Evolutionary conservation across 2,329 filamentous ascomycete species (phyloP), one percentile per base, ranked within the genome.

Genomic region (Fusarium bactridioides): DNA sequence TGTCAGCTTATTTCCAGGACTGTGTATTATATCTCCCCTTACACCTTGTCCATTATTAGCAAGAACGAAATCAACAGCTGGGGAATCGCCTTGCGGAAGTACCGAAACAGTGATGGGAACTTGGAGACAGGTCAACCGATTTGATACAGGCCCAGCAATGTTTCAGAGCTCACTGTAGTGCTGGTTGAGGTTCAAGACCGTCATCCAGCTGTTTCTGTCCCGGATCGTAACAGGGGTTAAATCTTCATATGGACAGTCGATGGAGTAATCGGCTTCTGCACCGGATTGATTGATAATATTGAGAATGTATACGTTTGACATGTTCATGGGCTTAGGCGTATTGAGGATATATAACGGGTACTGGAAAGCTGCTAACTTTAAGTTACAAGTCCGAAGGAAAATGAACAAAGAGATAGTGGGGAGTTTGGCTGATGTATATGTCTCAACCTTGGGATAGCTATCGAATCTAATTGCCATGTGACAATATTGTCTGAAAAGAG

Each of bases 281-380:
- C 19, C 44, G 4, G 44, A 47, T n/a, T 47, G 18, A 11, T 47
- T 47, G 10, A 47, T 47, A 2, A 47, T 47, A 16, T 47, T 47
- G 1, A 47, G 44, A 0, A 47, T 29, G 19, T 47, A 47, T 11
- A 47, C 13, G 25, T 47, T 47, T 47, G 44, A 29, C 44, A 47
- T 47, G 0, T 1, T 29, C 25, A 5, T 7, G 10, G n/a, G 9
- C 4, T 21, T 10, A 23, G 19, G 25, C 44, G 15, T 21, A 21
- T 7, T 0, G 13, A n/a, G 3, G 4, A n/a, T 11, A 6, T 10
- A 7, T 47, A 0, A 10, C 10, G 3, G 4, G 44, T 7, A 21
- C 19, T 10, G 19, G 3, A 15, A 29, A 11, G 4, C 10, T 16
- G 25, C 9, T 3, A 8, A 16, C 13, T 47, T 29, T 2, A 0